phyloP scores from a whole-genome alignment of 345 rosid genomes.

The Dimocarpus longan region DNA sequence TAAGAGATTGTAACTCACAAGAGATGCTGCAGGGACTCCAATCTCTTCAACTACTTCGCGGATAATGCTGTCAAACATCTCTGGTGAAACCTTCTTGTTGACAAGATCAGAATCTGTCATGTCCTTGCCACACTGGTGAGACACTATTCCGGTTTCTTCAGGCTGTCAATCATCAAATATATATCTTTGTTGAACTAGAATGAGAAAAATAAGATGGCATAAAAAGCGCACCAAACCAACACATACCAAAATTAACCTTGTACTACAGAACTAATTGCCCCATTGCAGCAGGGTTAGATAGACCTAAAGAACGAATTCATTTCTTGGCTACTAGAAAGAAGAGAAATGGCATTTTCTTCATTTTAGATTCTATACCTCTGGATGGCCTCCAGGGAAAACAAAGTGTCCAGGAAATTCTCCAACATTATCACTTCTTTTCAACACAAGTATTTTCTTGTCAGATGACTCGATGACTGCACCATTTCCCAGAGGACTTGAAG shows the following conservation, averaged over 20 bases:
- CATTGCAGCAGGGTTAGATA: background rate
- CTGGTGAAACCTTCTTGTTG: conserved; percentile 58
- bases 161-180: conserved; percentile 54
- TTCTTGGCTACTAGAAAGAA: background rate
- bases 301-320: background rate
- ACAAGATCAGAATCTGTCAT: conserved; percentile 31
- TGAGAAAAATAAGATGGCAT: background rate
- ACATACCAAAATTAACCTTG: background rate
- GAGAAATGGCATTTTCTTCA: conserved; percentile 4
- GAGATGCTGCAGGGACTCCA: conserved; percentile 75
- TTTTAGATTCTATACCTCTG: conserved; percentile 57
- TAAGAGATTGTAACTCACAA: conserved; percentile 48
- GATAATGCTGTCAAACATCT: conserved; percentile 80
- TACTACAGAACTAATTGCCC: background rate
- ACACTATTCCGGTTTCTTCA: conserved; percentile 51
- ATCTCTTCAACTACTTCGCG: conserved; percentile 91
- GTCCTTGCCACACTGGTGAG: conserved; percentile 36
- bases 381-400: conserved; percentile 96
- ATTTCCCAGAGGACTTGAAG: conserved; percentile 84
- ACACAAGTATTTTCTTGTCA: conserved; percentile 68
- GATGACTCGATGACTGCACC: conserved; percentile 75
- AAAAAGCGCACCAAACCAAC: background rate
- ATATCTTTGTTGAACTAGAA: background rate
- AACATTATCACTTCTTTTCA: conserved; percentile 82
- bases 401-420: conserved; percentile 93